Conservation (phyloP, 768 basidiomycete genomes). For the Glaciozyma antarctica region DNA sequence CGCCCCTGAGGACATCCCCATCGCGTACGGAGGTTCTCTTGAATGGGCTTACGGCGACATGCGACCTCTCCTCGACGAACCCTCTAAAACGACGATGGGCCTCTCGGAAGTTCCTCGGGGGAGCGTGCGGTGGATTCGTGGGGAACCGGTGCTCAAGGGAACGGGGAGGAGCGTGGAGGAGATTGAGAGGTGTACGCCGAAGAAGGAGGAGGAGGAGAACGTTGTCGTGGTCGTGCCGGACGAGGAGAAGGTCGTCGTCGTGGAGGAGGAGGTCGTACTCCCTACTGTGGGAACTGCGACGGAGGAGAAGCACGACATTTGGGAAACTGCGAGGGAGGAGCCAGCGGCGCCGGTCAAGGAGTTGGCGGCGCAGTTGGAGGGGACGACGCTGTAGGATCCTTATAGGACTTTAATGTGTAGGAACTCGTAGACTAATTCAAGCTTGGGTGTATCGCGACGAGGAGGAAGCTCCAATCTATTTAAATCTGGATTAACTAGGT, state of each 20-base stretch:
- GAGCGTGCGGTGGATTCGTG: slow-evolving; percentile 14
- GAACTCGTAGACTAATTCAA: not conserved
- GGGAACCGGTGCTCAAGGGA: not conserved
- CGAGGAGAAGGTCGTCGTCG: not conserved
- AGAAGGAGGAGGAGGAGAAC: not conserved
- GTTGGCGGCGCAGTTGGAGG: slow-evolving; percentile 12
- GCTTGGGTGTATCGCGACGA: not conserved
- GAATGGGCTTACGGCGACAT: slow-evolving; percentile 58
- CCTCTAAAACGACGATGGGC: slow-evolving; percentile 20
- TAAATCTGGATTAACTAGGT: too few species aligned
- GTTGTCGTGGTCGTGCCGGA: not conserved
- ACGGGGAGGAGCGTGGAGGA: not conserved
- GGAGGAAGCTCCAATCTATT: too few species aligned
- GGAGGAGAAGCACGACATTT: not conserved
- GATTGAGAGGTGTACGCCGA: not conserved
- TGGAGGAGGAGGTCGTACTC: not conserved
- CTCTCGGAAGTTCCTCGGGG: slow-evolving; percentile 8
- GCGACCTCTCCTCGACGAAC: slow-evolving; percentile 56
- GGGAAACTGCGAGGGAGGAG: slow-evolving; percentile 11
- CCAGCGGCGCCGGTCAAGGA: slow-evolving; percentile 16
- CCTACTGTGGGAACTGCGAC: not conserved
- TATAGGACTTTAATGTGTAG: not conserved
- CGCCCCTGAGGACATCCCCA: slow-evolving; percentile 50
- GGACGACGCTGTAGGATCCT: slow-evolving; percentile 5
- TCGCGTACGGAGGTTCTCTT: slow-evolving; percentile 62